Evolutionary conservation across 192 early-diverging fungal species (phyloP), one percentile per base, ranked within the genome.

Genomic region (Coemansia sp.): DNA sequence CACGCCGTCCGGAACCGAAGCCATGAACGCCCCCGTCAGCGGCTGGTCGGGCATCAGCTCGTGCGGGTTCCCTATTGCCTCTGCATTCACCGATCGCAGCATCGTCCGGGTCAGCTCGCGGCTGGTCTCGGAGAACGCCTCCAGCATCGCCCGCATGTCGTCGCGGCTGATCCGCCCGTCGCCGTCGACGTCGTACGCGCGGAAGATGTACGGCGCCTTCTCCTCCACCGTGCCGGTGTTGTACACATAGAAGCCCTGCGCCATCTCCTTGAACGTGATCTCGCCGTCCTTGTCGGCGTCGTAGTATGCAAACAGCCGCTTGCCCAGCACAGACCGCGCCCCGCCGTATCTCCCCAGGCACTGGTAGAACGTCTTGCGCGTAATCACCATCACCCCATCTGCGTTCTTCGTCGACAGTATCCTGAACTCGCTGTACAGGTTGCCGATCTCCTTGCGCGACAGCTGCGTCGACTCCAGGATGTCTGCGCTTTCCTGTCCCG

Each of bases 191-290:
- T 98, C 96, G 65, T 97, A 98, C 5, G 94, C 94, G 36, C 91
- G 83, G 74, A 97, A 97, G 10, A 93, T 88, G 50, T 84, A 92
- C 83, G 81, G 59, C 10, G 56, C 57, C 30, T 93, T 89, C 57
- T 98, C 95, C 44, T 93, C 94, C 48, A 96, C 63, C 50, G 88
- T 90, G 14, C 94, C 94, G 67, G 94, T 92, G 73, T 85, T 90
- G 34, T 95, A 82, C 1, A 94, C 82, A 28, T 87, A 87, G 6
- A 96, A 79, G 7, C 94, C 94, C 34, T 78, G 78, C 4, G 88
- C 91, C 74, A 98, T 82, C 62, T 98, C 94, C 25, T 76, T 68
- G 59, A 96, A 98, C 9, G 72, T 85, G 40, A 98, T 89, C 14
- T 85, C 67, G 20, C 71, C 81, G 68, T 98, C 90, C 3, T 72